Base-by-base conservation (phyloP, 345 rosid species). In the Linum trigynum region DNA sequence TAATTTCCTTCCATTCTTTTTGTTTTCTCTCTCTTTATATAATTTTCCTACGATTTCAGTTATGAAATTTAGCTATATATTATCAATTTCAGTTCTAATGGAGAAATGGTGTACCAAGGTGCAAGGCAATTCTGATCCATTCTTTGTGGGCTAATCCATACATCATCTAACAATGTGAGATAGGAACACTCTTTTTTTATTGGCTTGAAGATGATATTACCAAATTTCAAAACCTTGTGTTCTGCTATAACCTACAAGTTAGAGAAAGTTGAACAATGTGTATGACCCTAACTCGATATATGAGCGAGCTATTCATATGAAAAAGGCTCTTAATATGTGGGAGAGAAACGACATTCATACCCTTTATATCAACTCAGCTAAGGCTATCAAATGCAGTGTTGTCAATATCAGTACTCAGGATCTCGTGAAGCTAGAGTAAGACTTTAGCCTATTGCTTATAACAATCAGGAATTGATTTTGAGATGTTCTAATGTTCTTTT, bases 131-230 rank as follows among this genome's bases (percentile, higher is more conserved):
- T 63, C 59, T 87, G 23, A 75, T 89, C 71, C 98, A 89, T 78
- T 87, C 98, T 59, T 87, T 92, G 7, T 92, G 98, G 98, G 98
- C 88, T 63, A 92, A 92, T 92, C 76, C 98, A 92, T 87, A 87
- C 97, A 42, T 89, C 98, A 62, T 71, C 90, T 68, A 92, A 78
- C 74, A 89, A 92, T 77, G 98, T 89, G 74, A 86, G 98, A 74
- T 60, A 17, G 59, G 16, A 10, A 60, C 15, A 43, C 53, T 67
- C n/a, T 65, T 36, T 48, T 15, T 48, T 8, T 48, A 48, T 48
- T 11, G 53, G n/a, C n/a, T 15, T 48, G n/a, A n/a, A 6, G 53
- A 48, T 48, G 53, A 48, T 48, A 8, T 48, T 48, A 8, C 8
- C 38, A 17, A 37, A 37, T 57, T 57, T 5, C 7, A n/a, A 3